Evolutionary conservation across 2,329 filamentous ascomycete genomes (phyloP).

Genomic region (Myriosclerotinia scirpicola): DNA sequence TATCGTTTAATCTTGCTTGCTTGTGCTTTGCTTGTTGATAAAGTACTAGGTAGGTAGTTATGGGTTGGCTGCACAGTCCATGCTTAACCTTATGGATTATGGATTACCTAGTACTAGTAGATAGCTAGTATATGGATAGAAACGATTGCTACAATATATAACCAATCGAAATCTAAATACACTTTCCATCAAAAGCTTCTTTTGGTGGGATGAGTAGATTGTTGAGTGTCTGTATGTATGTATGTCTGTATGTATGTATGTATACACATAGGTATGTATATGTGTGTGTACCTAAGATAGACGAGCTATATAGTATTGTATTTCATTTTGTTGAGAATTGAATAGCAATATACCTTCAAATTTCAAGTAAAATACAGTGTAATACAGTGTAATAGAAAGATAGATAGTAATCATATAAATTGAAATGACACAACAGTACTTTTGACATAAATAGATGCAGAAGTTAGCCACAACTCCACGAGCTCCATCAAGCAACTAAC

Average conservation of each 20-base stretch:
- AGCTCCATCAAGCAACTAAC: not conserved
- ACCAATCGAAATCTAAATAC: slow-evolving; percentile 8
- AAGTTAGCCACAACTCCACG: slow-evolving; percentile 1
- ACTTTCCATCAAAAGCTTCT: not conserved
- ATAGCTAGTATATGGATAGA: not conserved
- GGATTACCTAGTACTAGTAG: not conserved
- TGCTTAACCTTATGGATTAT: not conserved
- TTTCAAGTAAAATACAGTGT: too few relatives aligned
- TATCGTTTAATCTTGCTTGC: slow-evolving; percentile 15
- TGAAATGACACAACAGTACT: not conserved
- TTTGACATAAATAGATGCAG: slow-evolving; percentile 16
- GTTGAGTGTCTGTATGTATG: not conserved
- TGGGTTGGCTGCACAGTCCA: slow-evolving; percentile 18
- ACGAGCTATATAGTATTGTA: not conserved
- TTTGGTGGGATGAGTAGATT: not conserved
- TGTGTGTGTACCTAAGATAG: not conserved
- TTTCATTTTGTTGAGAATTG: not conserved
- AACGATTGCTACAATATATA: slow-evolving; percentile 7
- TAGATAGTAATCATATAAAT: not conserved
- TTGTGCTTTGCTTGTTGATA: slow-evolving; percentile 6
- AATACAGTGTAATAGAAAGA: not conserved
- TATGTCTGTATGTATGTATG: not conserved
- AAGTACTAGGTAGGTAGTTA: not conserved
- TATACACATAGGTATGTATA: not conserved
- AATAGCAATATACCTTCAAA: not conserved